Evolutionary conservation across 1,284 basidiomycete genomes (phyloP).

Genomic region (Fomitiporia mediterranea): DNA sequence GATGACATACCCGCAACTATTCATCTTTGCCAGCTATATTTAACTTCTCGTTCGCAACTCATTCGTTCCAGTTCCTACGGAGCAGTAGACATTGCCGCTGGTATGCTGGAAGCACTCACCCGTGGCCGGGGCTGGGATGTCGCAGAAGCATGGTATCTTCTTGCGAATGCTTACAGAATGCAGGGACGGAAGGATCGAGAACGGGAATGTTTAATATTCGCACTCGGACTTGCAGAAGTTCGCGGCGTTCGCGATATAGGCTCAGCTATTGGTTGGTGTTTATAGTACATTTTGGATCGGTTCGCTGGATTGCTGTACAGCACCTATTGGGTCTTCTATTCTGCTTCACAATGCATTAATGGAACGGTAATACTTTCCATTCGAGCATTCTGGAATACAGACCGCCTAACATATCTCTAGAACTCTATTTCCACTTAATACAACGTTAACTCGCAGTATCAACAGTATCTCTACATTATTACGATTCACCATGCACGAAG

Average conservation of each 20-base stretch:
- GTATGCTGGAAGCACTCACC: conserved; percentile 58
- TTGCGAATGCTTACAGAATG: conserved; percentile 73
- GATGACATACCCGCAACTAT: conserved; percentile 75
- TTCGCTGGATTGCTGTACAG: neutral
- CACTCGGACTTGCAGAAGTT: conserved; percentile 68
- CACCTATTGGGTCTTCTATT: neutral
- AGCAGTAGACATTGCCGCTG: conserved; percentile 64
- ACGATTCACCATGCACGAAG: too few species aligned
- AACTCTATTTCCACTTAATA: neutral
- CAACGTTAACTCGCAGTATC: neutral
- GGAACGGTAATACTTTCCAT: neutral
- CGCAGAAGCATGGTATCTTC: conserved; percentile 88
- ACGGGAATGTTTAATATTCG: conserved; percentile 70
- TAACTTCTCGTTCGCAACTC: conserved; percentile 34
- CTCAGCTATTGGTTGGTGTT: conserved; percentile 64
- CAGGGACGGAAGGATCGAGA: conserved; percentile 70
- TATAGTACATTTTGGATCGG: conserved; percentile 33
- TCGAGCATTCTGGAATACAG: neutral
- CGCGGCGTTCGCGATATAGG: conserved; percentile 61
- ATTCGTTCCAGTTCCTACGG: conserved; percentile 15
- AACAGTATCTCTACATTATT: too few species aligned
- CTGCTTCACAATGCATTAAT: neutral
- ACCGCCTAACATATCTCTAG: neutral
- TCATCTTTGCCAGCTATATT: conserved; percentile 71
- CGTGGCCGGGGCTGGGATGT: conserved; percentile 79